Conservation (phyloP, 2,329 filamentous ascomycete species). For the Aspergillus fijiensis region DNA sequence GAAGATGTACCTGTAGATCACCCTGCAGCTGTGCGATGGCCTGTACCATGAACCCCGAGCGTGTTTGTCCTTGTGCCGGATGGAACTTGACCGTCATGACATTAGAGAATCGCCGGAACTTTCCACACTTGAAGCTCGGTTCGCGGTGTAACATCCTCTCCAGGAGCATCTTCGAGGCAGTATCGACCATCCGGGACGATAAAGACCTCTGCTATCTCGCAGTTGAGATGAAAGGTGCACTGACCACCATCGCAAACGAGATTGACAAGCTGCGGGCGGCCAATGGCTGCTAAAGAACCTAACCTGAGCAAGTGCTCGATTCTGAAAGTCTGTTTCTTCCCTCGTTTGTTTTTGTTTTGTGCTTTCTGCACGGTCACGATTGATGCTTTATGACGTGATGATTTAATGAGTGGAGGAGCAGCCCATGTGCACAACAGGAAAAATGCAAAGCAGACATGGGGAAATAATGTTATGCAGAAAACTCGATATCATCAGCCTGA, state of each 20-base stretch:
- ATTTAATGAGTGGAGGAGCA: not conserved
- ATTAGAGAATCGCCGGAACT: constrained; percentile 22
- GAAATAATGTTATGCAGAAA: not conserved
- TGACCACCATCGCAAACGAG: constrained; percentile 31
- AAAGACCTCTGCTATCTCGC: constrained; percentile 22
- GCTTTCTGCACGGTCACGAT: not conserved
- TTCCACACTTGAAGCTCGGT: constrained; percentile 18
- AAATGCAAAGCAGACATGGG: not conserved
- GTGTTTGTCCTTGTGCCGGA: constrained; percentile 37
- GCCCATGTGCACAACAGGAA: not conserved
- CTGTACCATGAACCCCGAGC: constrained; percentile 33
- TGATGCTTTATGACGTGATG: not conserved
- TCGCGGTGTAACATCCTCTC: constrained; percentile 29
- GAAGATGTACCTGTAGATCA: constrained; percentile 38
- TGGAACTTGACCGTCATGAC: constrained; percentile 34
- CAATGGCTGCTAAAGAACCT: not conserved
- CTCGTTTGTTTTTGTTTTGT: not conserved
- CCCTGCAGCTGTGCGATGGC: constrained; percentile 34
- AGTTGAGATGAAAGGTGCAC: constrained; percentile 24
- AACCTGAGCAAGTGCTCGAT: not conserved
- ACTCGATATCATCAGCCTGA: not conserved
- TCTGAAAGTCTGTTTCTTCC: not conserved
- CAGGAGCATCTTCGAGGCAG: constrained; percentile 32
- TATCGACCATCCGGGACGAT: constrained; percentile 27
- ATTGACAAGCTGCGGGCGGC: constrained; percentile 29